Percentiles rank a stretch among this genome's conserved stretches.
Evolutionary conservation across 2,329 filamentous ascomycete genomes (phyloP).

Genomic region (Sporothrix humicola): DNA sequence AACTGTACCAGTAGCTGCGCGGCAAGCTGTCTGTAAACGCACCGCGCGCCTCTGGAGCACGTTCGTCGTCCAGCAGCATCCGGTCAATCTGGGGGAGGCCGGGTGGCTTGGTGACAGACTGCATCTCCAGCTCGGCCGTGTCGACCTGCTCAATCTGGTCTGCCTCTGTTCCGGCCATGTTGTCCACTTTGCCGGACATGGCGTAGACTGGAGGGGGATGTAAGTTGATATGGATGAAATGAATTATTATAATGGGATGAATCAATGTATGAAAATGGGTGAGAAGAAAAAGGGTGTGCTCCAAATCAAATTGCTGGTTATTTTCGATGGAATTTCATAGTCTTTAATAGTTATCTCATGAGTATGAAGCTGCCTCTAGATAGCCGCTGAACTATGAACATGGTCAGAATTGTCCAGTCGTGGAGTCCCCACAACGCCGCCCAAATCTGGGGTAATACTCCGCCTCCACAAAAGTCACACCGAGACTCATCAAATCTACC

Average conservation of each 20-base stretch:
- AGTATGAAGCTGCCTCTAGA: too few species aligned
- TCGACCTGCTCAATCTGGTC: neutral
- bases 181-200: too few species aligned
- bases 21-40: neutral
- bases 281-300: too few species aligned
- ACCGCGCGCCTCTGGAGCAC: neutral
- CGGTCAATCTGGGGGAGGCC: neutral
- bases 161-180: too few species aligned
- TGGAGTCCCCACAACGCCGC: neutral
- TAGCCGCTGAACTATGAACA: neutral
- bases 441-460: neutral
- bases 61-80: neutral
- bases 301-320: too few species aligned
- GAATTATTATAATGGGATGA: too few species aligned
- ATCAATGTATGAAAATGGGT: too few species aligned
- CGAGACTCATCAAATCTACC: too few species aligned
- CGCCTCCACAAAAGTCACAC: too few species aligned
- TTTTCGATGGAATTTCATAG: too few species aligned
- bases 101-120: neutral
- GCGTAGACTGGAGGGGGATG: too few species aligned
- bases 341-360: too few species aligned
- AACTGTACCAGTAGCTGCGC: conserved; percentile 4
- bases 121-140: neutral
- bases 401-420: neutral
- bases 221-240: neutral